A percentile compares a stretch with the other conserved stretches of the same genome.
Evolutionary conservation across 73 alveolate species (phyloP).

Genomic region (Tetrahymena thermophila): DNA sequence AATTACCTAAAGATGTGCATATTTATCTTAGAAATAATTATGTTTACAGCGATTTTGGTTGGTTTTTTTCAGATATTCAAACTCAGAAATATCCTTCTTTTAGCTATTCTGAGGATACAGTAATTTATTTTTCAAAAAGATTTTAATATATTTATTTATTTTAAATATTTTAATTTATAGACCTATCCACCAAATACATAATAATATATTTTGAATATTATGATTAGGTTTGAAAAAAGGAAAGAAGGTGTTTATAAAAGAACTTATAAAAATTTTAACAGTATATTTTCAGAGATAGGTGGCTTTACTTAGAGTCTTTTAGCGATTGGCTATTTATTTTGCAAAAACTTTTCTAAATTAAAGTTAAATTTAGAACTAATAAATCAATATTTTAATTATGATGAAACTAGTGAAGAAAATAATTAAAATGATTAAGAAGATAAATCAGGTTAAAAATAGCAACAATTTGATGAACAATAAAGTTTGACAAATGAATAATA

Average conservation of each 20-base stretch:
- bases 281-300: background rate
- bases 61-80: background rate
- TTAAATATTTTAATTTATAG: background rate
- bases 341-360: background rate
- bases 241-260: background rate
- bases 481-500: too few relatives aligned
- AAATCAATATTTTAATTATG: background rate
- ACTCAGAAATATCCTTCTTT: background rate
- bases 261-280: background rate
- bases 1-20: background rate
- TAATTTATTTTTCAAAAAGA: background rate
- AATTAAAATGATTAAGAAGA: background rate
- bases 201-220: background rate
- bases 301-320: background rate
- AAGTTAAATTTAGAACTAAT: background rate
- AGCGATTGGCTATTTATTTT: background rate
- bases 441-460: background rate
- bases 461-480: background rate
- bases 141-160: background rate
- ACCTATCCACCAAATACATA: background rate
- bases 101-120: background rate
- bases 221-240: background rate
- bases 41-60: background rate
- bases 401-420: background rate
- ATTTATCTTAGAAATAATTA: background rate